Percentiles rank a stretch among this genome's conserved stretches.
These are phyloP conservation scores for Apiospora aurea DNA, from an alignment of 2,329 filamentous ascomycete species.

Conservation along the genomic window DNA sequence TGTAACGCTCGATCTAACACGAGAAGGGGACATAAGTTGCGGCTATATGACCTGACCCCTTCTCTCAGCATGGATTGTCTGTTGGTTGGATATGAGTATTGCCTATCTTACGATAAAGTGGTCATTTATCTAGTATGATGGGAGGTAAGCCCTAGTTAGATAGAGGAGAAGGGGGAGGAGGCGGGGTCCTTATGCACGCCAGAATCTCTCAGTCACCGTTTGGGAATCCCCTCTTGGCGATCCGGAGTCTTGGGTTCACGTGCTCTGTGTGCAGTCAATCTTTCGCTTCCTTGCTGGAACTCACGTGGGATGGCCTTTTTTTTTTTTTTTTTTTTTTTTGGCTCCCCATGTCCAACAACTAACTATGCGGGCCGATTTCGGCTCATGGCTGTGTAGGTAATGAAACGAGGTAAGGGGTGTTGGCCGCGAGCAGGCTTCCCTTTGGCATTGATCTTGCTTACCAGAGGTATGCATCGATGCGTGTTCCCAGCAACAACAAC, in stretches of 20 bases:
- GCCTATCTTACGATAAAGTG: background rate
- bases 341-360: background rate
- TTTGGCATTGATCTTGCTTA: background rate
- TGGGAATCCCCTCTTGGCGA: conserved; percentile 16
- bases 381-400: background rate
- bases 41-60: background rate
- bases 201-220: conserved; percentile 1
- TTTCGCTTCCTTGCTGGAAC: background rate
- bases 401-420: background rate
- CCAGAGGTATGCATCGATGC: background rate
- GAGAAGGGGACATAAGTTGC: background rate
- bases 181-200: conserved; percentile 7
- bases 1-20: background rate
- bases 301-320: background rate
- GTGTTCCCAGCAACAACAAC: background rate
- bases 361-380: background rate
- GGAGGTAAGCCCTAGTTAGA: background rate
- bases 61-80: background rate
- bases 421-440: too few relatives aligned
- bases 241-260: background rate
- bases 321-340: background rate
- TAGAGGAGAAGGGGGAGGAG: background rate
- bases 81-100: background rate
- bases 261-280: background rate
- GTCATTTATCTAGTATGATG: background rate